Conservation (phyloP, 164 flowering plant species). For the Pachysandra terminalis region DNA sequence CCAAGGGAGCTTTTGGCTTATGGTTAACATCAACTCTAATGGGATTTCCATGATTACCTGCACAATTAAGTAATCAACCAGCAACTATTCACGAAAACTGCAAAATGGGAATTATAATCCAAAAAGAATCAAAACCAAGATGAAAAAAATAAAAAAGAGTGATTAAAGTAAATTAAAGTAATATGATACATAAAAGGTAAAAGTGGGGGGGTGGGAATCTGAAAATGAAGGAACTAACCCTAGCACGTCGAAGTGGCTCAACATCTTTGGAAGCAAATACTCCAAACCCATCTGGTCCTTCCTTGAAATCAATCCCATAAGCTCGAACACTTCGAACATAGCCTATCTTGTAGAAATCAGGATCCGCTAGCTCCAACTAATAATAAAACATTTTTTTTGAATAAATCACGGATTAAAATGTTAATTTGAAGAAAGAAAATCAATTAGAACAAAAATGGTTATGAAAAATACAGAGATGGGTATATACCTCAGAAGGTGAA, state of each 20-base stretch:
- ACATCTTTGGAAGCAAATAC: conserved; percentile 90
- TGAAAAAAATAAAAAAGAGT: background rate
- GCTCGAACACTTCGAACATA: conserved; percentile 78
- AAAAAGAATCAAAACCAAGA: background rate
- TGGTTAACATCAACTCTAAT: conserved; percentile 84
- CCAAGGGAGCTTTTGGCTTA: conserved; percentile 93
- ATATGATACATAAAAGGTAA: no score
- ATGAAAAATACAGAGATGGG: no score
- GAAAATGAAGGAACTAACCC: conserved; percentile 40
- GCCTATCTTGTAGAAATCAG: conserved; percentile 94
- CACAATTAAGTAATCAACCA: background rate
- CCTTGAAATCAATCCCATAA: conserved; percentile 87
- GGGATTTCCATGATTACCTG: conserved; percentile 98
- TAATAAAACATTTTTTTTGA: no score
- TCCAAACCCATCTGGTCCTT: conserved; percentile 97
- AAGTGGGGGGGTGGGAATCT: background rate
- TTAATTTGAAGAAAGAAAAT: background rate
- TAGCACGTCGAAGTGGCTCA: conserved; percentile 78
- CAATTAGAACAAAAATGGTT: background rate
- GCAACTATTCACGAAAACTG: background rate
- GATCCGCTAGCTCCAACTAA: conserved; percentile 87
- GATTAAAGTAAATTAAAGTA: background rate
- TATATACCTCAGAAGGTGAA: conserved; percentile 21
- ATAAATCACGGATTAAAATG: background rate
- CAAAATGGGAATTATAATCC: background rate